Conservation (phyloP, 495 filamentous ascomycete genomes). For the Talaromyces trachyspermus region DNA sequence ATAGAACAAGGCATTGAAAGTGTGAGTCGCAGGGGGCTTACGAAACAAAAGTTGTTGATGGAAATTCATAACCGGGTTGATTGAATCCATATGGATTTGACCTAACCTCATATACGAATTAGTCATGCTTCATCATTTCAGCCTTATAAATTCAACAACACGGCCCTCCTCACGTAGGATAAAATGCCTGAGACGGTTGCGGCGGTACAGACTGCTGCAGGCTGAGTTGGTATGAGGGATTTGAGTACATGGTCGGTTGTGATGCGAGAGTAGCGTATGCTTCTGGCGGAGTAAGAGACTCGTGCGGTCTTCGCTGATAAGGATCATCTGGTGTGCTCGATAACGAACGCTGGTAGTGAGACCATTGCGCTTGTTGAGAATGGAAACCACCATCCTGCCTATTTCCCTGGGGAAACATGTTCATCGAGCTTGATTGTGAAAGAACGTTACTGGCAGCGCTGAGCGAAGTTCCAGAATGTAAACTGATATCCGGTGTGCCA, state of each 20-base stretch:
- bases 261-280: constrained; percentile 1
- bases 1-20: no score
- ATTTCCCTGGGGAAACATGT: constrained; percentile 8
- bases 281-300: not conserved
- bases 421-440: not conserved
- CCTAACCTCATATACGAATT: not conserved
- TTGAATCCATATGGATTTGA: constrained; percentile 12
- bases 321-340: constrained; percentile 6
- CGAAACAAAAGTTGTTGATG: constrained; percentile 20
- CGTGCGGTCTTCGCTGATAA: constrained; percentile 5
- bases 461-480: constrained; percentile 1
- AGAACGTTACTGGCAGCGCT: constrained; percentile 3
- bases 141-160: not conserved
- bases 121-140: not conserved
- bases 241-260: constrained; percentile 6
- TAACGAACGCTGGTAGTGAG: constrained; percentile 6
- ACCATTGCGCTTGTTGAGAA: constrained; percentile 6
- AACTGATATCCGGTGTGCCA: constrained; percentile 1
- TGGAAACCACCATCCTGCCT: constrained; percentile 2
- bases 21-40: no score
- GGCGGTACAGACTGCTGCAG: constrained; percentile 3
- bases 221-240: constrained; percentile 3
- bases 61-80: constrained; percentile 23
- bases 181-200: constrained; percentile 3
- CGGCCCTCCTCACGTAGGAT: constrained; percentile 10